Percentiles rank a stretch among this genome's conserved stretches.
Evolutionary conservation across 2,329 filamentous ascomycete genomes (phyloP).

Genomic region (Arthrobotrys pseudoclavata): DNA sequence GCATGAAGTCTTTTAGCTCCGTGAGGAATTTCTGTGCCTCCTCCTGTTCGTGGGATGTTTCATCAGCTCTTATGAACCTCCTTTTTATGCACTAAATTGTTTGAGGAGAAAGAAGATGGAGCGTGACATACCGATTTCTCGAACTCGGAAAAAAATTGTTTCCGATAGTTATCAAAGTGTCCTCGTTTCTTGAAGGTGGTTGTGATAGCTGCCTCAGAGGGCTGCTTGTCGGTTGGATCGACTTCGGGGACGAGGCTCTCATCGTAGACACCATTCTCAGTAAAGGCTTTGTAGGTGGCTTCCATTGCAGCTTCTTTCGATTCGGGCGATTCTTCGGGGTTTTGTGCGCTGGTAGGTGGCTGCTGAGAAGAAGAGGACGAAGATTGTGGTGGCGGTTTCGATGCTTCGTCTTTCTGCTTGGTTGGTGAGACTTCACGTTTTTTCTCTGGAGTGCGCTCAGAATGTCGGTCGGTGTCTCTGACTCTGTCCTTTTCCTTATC

Average conservation of each 20-base stretch:
- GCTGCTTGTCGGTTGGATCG: constrained; percentile 44
- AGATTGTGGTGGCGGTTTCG: constrained; percentile 16
- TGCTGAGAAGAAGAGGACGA: not conserved
- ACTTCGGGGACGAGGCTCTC: constrained; percentile 27
- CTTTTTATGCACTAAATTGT: not conserved
- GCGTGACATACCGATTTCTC: constrained; percentile 54
- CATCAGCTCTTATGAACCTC: not conserved
- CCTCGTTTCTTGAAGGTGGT: constrained; percentile 58
- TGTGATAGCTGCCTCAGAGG: constrained; percentile 38
- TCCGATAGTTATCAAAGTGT: constrained; percentile 54
- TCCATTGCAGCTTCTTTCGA: constrained; percentile 16
- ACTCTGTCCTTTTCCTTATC: constrained; percentile 41
- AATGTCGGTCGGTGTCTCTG: constrained; percentile 27
- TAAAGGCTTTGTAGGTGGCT: not conserved
- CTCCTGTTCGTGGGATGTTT: constrained; percentile 19
- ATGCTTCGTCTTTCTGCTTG: constrained; percentile 40
- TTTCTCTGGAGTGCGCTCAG: constrained; percentile 40
- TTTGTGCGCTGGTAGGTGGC: not conserved
- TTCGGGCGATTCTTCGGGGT: constrained; percentile 7
- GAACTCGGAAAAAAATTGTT: constrained; percentile 43
- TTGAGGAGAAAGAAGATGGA: not conserved
- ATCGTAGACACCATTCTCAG: constrained; percentile 15
- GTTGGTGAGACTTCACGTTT: constrained; percentile 33
- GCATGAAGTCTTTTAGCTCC: constrained; percentile 49
- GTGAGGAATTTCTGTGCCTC: constrained; percentile 41